A percentile compares a stretch with the other conserved stretches of the same genome.
These are phyloP conservation scores for Suhomyces bolitotheri DNA, from an alignment of 1,139 yeast genomes.

Conservation along the genomic window DNA sequence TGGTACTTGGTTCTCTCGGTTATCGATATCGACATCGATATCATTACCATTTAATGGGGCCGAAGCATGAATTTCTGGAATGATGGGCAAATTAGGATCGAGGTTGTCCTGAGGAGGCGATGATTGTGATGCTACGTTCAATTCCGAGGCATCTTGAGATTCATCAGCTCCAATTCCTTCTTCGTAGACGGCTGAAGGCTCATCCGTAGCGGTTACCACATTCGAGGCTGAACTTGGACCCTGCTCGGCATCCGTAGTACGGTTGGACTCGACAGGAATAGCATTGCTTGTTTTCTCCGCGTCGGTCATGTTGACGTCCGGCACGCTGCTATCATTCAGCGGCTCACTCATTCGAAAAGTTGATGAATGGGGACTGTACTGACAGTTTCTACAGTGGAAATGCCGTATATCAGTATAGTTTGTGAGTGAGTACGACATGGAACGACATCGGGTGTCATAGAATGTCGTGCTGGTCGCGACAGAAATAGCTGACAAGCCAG, in stretches of 20 bases:
- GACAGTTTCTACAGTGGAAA: too few relatives aligned
- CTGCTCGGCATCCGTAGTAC: neutral
- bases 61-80: neutral
- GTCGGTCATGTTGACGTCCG: conserved; percentile 3
- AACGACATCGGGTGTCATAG: conserved; percentile 2
- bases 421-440: conserved; percentile 2
- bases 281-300: neutral
- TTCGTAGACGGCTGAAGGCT: too few relatives aligned
- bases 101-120: too few relatives aligned
- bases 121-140: too few relatives aligned
- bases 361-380: conserved; percentile 2
- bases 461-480: conserved; percentile 3
- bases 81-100: too few relatives aligned
- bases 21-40: neutral
- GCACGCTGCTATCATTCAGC: conserved; percentile 2
- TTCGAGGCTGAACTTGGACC: too few relatives aligned
- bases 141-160: too few relatives aligned
- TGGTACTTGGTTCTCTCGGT: neutral
- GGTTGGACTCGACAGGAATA: neutral
- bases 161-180: too few relatives aligned
- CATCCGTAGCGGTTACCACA: too few relatives aligned
- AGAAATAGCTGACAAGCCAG: neutral
- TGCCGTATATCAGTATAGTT: too few relatives aligned
- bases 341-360: conserved; percentile 5
- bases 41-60: neutral